Percentiles rank a stretch among this genome's conserved stretches.
These are phyloP conservation scores for Paraurostyla sp. DNA, from an alignment of 73 alveolate genomes.

Conservation along the genomic window DNA sequence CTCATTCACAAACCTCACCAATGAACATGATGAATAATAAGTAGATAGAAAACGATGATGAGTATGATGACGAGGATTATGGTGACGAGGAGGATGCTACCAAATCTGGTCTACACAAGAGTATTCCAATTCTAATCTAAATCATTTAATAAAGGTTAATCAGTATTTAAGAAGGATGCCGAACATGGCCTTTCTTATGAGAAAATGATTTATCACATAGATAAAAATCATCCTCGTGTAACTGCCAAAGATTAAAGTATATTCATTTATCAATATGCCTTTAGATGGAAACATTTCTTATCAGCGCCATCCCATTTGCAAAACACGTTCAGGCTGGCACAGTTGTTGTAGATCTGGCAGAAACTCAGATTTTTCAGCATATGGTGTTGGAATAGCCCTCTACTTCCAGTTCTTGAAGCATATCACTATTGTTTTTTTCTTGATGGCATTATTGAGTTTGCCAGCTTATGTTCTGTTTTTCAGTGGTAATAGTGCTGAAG, in stretches of 20 bases:
- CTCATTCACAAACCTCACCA: neutral
- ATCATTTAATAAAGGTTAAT: neutral
- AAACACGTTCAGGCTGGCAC: slow-evolving; percentile 68
- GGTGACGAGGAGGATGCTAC: neutral
- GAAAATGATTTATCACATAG: slow-evolving; percentile 14
- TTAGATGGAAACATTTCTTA: slow-evolving; percentile 4
- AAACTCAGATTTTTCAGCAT: slow-evolving; percentile 51
- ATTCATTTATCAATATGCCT: neutral
- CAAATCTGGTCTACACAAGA: neutral
- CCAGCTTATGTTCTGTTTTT: slow-evolving; percentile 62
- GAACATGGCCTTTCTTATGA: slow-evolving; percentile 48
- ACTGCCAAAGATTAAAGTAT: neutral
- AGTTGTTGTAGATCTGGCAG: slow-evolving; percentile 44
- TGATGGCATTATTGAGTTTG: slow-evolving; percentile 26
- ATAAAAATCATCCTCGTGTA: slow-evolving; percentile 47
- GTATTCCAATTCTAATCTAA: neutral
- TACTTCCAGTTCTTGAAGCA: slow-evolving; percentile 67
- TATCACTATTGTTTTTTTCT: slow-evolving; percentile 15
- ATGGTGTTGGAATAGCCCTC: slow-evolving; percentile 71
- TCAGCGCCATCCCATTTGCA: slow-evolving; percentile 39
- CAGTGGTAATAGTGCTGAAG: slow-evolving; percentile 48
- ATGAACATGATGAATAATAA: neutral
- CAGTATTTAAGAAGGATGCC: slow-evolving; percentile 40
- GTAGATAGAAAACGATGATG: neutral
- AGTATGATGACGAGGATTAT: slow-evolving; percentile 21